A percentile compares a stretch with the other conserved stretches of the same genome.
Evolutionary conservation across 495 filamentous ascomycete species (phyloP).

Genomic region (Penicillium lividum): DNA sequence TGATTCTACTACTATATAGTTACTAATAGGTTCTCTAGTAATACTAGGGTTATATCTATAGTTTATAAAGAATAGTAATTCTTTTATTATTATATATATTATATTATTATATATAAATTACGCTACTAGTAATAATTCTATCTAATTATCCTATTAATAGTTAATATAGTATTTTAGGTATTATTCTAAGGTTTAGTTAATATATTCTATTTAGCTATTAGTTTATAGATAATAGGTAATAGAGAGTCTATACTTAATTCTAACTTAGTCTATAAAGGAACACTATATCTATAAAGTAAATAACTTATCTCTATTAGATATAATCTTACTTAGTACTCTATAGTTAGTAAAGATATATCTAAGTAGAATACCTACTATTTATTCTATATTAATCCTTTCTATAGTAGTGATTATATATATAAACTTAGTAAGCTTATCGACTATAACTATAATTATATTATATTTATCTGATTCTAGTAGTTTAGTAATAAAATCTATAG

Average conservation of each 20-base stretch:
- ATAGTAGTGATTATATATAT: background rate
- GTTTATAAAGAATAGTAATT: conserved; percentile 8
- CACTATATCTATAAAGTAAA: conserved; percentile 5
- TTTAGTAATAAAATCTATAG: conserved; percentile 1
- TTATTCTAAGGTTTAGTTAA: background rate
- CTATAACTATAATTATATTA: background rate
- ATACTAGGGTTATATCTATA: background rate
- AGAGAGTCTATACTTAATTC: no score
- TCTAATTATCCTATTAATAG: conserved; percentile 10
- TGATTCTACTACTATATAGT: conserved; percentile 1
- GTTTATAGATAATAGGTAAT: no score
- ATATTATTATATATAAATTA: conserved; percentile 5
- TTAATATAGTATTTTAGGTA: background rate
- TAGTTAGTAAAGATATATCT: background rate
- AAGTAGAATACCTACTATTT: background rate
- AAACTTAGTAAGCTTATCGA: background rate
- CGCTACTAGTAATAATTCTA: background rate
- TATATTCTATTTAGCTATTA: no score
- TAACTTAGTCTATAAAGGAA: background rate
- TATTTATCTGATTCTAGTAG: background rate
- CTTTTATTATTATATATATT: conserved; percentile 10
- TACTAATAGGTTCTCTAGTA: conserved; percentile 6
- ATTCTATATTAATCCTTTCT: background rate
- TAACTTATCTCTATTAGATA: conserved; percentile 9
- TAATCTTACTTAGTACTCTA: background rate